phyloP scores from a whole-genome alignment of 1,284 basidiomycete species.

The Cryptococcus amylolentus region DNA sequence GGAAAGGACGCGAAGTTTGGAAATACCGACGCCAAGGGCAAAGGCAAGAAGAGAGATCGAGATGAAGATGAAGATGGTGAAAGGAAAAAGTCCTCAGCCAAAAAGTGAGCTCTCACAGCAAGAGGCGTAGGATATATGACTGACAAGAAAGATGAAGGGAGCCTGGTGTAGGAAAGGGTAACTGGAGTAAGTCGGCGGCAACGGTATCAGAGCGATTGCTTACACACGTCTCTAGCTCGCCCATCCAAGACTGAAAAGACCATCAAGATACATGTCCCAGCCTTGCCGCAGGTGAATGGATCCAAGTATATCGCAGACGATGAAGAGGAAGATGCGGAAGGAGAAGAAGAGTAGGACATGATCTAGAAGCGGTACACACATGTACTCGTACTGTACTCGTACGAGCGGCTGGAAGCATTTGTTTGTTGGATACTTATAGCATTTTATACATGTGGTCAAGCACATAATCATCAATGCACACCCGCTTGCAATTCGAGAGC shows the following conservation, averaged over 20 bases:
- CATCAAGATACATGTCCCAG: constrained; percentile 12
- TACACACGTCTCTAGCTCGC: constrained; percentile 22
- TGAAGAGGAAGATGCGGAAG: constrained; percentile 14
- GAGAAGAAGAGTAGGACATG: constrained; percentile 11
- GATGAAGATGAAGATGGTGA: constrained; percentile 7
- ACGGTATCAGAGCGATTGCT: neutral
- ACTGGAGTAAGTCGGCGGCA: constrained; percentile 39
- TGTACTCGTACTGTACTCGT: too few species aligned
- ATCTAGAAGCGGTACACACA: too few species aligned
- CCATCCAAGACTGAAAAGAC: constrained; percentile 45
- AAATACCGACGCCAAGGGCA: constrained; percentile 5
- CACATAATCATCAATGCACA: too few species aligned
- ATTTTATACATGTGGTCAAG: too few species aligned
- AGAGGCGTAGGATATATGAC: neutral
- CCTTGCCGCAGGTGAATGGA: neutral
- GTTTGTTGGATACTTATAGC: neutral
- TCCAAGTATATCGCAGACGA: neutral
- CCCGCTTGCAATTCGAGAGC: too few species aligned
- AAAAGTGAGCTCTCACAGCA: constrained; percentile 20
- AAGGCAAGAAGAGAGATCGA: constrained; percentile 27
- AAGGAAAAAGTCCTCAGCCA: constrained; percentile 15
- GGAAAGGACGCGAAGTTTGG: neutral
- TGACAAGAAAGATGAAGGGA: neutral
- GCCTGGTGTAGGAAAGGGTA: constrained; percentile 41
- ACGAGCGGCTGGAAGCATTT: neutral